Base-by-base conservation (phyloP, 2,329 filamentous ascomycete genomes). In the Sordariomycetes sp. region DNA sequence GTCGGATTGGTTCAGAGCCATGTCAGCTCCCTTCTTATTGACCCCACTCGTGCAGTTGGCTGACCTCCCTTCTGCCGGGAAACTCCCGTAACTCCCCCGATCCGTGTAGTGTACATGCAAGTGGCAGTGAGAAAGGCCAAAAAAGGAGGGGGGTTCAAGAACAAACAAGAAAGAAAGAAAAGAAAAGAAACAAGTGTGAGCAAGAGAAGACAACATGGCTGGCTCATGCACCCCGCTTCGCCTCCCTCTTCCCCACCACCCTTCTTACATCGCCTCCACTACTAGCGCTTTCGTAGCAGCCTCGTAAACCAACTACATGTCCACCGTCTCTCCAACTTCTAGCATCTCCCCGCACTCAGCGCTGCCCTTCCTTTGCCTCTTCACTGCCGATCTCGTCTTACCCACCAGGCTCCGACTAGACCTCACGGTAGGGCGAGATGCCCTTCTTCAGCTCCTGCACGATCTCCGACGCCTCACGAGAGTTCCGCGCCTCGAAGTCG, bases 391-490 rank as follows among this genome's bases (percentile, higher is more conserved):
- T 24, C n/a, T 37, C 53, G 32, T 25, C 32, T 11, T 14, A 14
- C n/a, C n/a, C n/a, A 25, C 16, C 14, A 25, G 5, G 18, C n/a
- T 22, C 37, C 40, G 16, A 32, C 43, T 58, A 75, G 24, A 77
- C 75, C 59, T 82, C 79, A 53, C 79, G 71, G 65, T 88, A 88
- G 25, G 85, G 83, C 37, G 83, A 81, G 57, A 90, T 85, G 34
- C 88, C 87, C 71, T 84, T 89, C 72, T 88, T 89, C 61, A 94
- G 82, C 73, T 91, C 88, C 59, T 75, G 78, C 32, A 93, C 88
- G 68, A 94, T 90, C 67, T 90, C 87, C n/a, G 81, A 76, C 51
- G 89, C 89, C 71, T 92, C 88, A 34, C 85, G 82, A 12, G 79
- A 76, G 62, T 77, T 87, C 63, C 80, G 82, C n/a, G 88, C 85